Base-by-base conservation (phyloP, 2,329 filamentous ascomycete species). In the Aspergillus japonicus region DNA sequence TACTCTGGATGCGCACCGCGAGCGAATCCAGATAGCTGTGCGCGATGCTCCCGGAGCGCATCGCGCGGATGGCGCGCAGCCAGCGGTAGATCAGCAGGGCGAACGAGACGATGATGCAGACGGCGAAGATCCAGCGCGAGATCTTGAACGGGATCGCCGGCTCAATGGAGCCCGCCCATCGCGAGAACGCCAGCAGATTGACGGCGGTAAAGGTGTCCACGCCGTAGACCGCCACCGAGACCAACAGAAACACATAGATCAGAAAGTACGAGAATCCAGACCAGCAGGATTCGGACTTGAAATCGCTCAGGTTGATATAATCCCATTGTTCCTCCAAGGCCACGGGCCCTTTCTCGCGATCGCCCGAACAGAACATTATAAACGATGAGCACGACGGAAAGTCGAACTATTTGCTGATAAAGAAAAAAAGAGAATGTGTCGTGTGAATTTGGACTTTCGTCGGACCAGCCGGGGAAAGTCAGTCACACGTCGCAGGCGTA, bases 141-240 rank as follows among this genome's bases (percentile, higher is more conserved):
- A 94, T 85, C 52, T 86, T 80, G 70, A 96, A 87, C 3, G 87
- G 85, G 65, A 98, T 89, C 47, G 85, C 84, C 1, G 92, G 92
- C 67, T 91, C 79, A 67, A 98, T 89, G 66, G 91, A 84, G 56
- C 90, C 91, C 1, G 91, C 91, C 93, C 93, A 98, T 61, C 87
- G 87, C 78, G 96, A 87, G 78, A 96, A 97, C 58, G 85, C 90
- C 54, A 99, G 84, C 47, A 99, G 82, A 64, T 96, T 96, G 78
- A 97, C 85, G 63, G 93, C 93, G 4, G 93, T 97, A 73, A 97
- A 98, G 62, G 88, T 92, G 78, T 98, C 94, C 73, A 96, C 90
- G 29, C 83, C 87, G 75, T 96, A 97, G 66, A 96, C 92, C 49
- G 91, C 89, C 53, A 94, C 74, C 3, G 92, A 95, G 59, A 96